Evolutionary conservation across 192 early-diverging fungal species (phyloP).

Genomic region (Coemansia sp.): DNA sequence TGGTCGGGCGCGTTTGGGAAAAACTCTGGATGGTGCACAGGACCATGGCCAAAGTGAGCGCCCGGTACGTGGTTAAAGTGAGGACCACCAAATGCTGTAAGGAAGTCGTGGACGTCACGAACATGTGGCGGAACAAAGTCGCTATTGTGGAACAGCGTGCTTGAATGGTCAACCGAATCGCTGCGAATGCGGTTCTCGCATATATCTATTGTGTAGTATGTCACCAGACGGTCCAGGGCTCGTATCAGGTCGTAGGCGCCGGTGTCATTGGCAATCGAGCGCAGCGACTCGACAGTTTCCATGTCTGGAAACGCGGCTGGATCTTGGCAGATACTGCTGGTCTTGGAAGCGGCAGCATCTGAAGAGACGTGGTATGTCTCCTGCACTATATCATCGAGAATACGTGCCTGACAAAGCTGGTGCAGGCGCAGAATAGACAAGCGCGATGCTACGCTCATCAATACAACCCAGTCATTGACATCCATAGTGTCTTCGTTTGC

Average conservation of each 20-base stretch:
- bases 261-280: constrained; percentile 22
- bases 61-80: too few species aligned
- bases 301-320: constrained; percentile 16
- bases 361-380: background rate
- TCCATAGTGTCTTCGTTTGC: constrained; percentile 12
- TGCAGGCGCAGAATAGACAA: constrained; percentile 36
- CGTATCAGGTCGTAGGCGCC: constrained; percentile 29
- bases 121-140: too few species aligned
- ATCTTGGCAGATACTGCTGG: constrained; percentile 6
- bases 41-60: background rate
- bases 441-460: constrained; percentile 35
- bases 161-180: constrained; percentile 1
- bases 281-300: constrained; percentile 18
- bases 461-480: constrained; percentile 31
- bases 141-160: too few species aligned
- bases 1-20: background rate
- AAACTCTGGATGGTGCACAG: background rate
- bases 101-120: too few species aligned
- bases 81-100: too few species aligned
- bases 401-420: constrained; percentile 36
- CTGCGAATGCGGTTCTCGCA: constrained; percentile 35
- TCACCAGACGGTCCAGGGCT: constrained; percentile 27
- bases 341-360: background rate
- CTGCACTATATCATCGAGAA: constrained; percentile 2
- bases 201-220: constrained; percentile 30